Evolutionary conservation across 2,329 filamentous ascomycete genomes (phyloP).

Genomic region (Fusarium bulbicola): DNA sequence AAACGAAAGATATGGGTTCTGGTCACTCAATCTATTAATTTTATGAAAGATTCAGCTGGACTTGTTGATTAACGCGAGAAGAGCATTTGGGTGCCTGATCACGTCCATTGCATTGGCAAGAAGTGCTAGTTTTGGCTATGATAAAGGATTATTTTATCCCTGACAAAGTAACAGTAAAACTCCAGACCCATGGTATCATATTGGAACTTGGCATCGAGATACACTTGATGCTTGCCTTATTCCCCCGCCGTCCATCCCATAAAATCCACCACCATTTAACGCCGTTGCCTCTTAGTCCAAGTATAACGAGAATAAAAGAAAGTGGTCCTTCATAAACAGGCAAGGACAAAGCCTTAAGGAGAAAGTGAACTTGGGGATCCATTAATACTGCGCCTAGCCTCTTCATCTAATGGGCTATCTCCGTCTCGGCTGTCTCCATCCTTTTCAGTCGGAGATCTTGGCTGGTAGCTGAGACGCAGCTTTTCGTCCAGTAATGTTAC

Average conservation of each 20-base stretch:
- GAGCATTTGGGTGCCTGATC: background rate
- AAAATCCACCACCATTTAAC: constrained; percentile 29
- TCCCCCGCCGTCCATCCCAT: constrained; percentile 28
- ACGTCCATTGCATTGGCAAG: background rate
- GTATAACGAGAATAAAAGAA: constrained; percentile 7
- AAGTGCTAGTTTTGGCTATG: constrained; percentile 18
- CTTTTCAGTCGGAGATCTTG: constrained; percentile 40
- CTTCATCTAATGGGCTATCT: constrained; percentile 41
- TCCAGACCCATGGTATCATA: constrained; percentile 51
- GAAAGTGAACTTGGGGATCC: constrained; percentile 50
- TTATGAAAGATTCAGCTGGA: background rate
- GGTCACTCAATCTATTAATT: background rate
- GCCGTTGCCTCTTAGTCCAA: constrained; percentile 18
- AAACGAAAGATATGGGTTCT: background rate
- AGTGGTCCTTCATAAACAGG: constrained; percentile 24
- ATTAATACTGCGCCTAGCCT: constrained; percentile 46
- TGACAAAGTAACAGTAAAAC: constrained; percentile 23
- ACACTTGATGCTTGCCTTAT: constrained; percentile 24
- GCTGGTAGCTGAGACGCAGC: constrained; percentile 59
- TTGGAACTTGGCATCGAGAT: constrained; percentile 39
- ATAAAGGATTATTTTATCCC: constrained; percentile 26
- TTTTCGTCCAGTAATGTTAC: constrained; percentile 78
- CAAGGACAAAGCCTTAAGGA: constrained; percentile 32
- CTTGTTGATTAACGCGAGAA: background rate
- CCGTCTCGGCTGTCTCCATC: constrained; percentile 39